A percentile compares a stretch with the other conserved stretches of the same genome.
Evolutionary conservation across 2,329 filamentous ascomycete species (phyloP).

Genomic region (Neocucurbitaria cava): DNA sequence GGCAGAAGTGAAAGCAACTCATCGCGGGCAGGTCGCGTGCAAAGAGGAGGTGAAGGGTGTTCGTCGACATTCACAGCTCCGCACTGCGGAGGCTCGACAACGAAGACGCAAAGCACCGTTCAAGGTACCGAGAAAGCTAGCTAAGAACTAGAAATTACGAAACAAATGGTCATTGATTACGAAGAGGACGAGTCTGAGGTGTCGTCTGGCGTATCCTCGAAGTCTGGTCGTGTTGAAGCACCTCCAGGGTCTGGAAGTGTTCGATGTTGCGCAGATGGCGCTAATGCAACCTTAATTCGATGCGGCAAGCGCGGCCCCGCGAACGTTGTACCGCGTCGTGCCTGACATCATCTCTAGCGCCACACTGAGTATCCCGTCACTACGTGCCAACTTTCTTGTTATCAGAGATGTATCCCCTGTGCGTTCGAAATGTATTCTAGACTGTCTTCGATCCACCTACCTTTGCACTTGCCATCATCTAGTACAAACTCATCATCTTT

Average conservation of each 20-base stretch:
- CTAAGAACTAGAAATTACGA: neutral
- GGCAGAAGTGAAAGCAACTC: slow-evolving; percentile 33
- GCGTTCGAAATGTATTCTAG: slow-evolving; percentile 5
- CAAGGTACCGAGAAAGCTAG: neutral
- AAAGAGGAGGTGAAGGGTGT: slow-evolving; percentile 14
- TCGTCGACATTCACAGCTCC: slow-evolving; percentile 25
- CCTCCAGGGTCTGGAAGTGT: slow-evolving; percentile 28
- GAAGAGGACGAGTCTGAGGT: slow-evolving; percentile 7
- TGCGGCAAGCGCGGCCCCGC: slow-evolving; percentile 21
- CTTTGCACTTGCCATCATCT: neutral
- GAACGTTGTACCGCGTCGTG: slow-evolving; percentile 13
- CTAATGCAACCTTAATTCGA: slow-evolving; percentile 34
- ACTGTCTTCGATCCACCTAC: neutral
- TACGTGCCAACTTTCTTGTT: slow-evolving; percentile 22
- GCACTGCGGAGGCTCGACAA: slow-evolving; percentile 8
- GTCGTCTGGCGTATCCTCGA: slow-evolving; percentile 13
- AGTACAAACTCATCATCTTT: neutral
- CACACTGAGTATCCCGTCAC: slow-evolving; percentile 18
- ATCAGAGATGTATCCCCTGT: neutral
- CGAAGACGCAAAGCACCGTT: slow-evolving; percentile 5
- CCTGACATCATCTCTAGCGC: slow-evolving; percentile 36
- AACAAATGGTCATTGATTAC: slow-evolving; percentile 2
- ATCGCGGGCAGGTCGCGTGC: slow-evolving; percentile 29
- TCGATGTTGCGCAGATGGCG: slow-evolving; percentile 14
- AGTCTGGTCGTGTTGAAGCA: slow-evolving; percentile 25